A percentile compares a stretch with the other conserved stretches of the same genome.
Conservation (phyloP, 345 rosid genomes). For the Brassica carinata region DNA sequence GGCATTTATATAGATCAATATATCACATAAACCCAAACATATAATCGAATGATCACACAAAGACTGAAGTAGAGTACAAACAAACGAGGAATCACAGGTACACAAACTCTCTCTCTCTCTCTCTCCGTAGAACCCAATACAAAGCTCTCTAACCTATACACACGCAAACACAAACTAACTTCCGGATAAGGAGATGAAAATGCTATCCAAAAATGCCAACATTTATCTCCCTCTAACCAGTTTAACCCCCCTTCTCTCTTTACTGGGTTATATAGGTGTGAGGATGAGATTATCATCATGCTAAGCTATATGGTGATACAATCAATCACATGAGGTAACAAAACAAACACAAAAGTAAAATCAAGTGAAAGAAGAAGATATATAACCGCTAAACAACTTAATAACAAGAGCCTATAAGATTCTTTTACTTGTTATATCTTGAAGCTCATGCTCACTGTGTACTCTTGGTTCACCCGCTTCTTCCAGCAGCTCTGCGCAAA, state of each 20-base stretch:
- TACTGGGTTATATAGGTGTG: constrained; percentile 26
- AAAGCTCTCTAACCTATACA: constrained; percentile 33
- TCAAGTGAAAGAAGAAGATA: constrained; percentile 20
- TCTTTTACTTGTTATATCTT: constrained; percentile 18
- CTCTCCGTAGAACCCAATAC: constrained; percentile 12
- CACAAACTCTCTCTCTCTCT: background rate
- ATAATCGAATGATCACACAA: constrained; percentile 35
- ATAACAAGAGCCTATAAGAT: constrained; percentile 19
- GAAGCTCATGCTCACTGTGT: constrained; percentile 38
- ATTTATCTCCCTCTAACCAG: constrained; percentile 28
- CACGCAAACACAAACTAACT: constrained; percentile 35
- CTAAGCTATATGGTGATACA: constrained; percentile 36
- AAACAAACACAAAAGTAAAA: constrained; percentile 6
- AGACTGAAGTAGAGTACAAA: constrained; percentile 19
- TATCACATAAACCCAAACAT: constrained; percentile 7
- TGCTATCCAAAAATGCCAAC: constrained; percentile 39
- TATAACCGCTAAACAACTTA: constrained; percentile 27
- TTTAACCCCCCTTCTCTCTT: constrained; percentile 8
- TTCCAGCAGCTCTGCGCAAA: constrained; percentile 38
- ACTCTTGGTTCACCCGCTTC: constrained; percentile 78
- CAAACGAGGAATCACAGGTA: constrained; percentile 29
- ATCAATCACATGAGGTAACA: constrained; percentile 26
- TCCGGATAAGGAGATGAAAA: constrained; percentile 10
- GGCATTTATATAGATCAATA: background rate
- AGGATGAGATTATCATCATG: constrained; percentile 33